phyloP scores from a whole-genome alignment of 306 rosid genomes.

The Vigna angularis region DNA sequence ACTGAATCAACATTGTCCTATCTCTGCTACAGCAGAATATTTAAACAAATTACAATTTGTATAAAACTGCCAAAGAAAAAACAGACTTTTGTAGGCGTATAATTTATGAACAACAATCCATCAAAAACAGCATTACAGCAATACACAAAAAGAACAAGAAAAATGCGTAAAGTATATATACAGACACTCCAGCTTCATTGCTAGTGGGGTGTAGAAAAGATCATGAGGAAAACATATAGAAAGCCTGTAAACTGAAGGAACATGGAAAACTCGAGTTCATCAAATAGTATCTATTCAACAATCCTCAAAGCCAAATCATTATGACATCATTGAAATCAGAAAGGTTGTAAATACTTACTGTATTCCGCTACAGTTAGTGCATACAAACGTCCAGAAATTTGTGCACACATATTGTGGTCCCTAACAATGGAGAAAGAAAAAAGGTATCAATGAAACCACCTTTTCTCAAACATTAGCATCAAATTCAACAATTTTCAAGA shows the following conservation, averaged over 20 bases:
- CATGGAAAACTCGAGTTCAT: constrained; percentile 31
- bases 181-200: constrained; percentile 33
- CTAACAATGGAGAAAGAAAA: constrained; percentile 53
- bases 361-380: constrained; percentile 94
- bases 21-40: constrained; percentile 31
- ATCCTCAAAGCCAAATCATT: constrained; percentile 30
- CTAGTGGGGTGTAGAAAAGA: constrained; percentile 22
- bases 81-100: constrained; percentile 11
- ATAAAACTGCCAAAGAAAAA: constrained; percentile 30
- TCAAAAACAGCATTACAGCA: constrained; percentile 2
- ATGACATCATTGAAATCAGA: constrained; percentile 3
- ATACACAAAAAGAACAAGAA: constrained; percentile 10
- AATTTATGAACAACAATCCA: constrained; percentile 36
- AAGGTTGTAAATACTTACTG: constrained; percentile 75
- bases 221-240: constrained; percentile 36
- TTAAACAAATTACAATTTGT: constrained; percentile 23
- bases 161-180: constrained; percentile 17
- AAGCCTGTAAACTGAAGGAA: constrained; percentile 22
- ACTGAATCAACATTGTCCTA: not conserved
- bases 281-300: constrained; percentile 17
- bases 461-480: constrained; percentile 23
- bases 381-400: constrained; percentile 92
- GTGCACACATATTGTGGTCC: constrained; percentile 99
- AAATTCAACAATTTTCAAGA: constrained; percentile 35
- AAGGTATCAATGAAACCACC: constrained; percentile 36